Percentiles rank a stretch among this genome's conserved stretches.
These are phyloP conservation scores for Talaromyces stipitatus DNA, from an alignment of 495 filamentous ascomycete genomes.

Conservation along the genomic window DNA sequence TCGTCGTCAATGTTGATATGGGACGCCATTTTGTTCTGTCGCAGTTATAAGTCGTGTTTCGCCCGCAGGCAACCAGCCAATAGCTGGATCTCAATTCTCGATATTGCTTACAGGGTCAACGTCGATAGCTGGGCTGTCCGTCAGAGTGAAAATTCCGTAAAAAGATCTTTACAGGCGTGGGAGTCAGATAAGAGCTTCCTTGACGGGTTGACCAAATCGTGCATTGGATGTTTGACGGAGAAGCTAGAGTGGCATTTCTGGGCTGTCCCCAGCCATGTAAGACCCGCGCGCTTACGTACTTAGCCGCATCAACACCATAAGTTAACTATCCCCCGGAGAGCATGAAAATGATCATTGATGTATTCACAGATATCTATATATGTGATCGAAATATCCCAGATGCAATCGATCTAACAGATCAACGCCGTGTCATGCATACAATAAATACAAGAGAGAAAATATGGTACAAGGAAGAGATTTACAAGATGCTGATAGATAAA, in stretches of 20 bases:
- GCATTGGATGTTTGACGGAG: constrained; percentile 11
- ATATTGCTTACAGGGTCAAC: not conserved
- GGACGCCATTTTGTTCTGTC: constrained; percentile 6
- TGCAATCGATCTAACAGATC: not conserved
- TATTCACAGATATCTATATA: not conserved
- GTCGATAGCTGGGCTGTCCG: not conserved
- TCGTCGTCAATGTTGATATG: constrained; percentile 42
- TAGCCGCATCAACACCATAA: not conserved
- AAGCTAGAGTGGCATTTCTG: constrained; percentile 40
- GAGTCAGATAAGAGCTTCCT: not conserved
- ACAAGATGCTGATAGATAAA: not conserved
- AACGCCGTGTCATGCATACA: not conserved
- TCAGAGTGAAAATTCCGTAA: not conserved
- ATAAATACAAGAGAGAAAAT: not conserved
- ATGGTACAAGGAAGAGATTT: not conserved
- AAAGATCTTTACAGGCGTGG: not conserved
- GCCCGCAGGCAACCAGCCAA: not conserved
- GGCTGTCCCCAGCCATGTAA: not conserved
- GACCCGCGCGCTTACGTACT: not conserved
- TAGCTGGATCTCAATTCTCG: not conserved
- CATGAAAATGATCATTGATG: not conserved
- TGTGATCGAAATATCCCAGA: not conserved
- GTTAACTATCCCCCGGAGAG: not conserved
- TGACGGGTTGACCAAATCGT: not conserved
- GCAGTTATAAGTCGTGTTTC: not conserved